Conservation (phyloP, 108 stramenopile species). For the Nitzschia inconspicua region DNA sequence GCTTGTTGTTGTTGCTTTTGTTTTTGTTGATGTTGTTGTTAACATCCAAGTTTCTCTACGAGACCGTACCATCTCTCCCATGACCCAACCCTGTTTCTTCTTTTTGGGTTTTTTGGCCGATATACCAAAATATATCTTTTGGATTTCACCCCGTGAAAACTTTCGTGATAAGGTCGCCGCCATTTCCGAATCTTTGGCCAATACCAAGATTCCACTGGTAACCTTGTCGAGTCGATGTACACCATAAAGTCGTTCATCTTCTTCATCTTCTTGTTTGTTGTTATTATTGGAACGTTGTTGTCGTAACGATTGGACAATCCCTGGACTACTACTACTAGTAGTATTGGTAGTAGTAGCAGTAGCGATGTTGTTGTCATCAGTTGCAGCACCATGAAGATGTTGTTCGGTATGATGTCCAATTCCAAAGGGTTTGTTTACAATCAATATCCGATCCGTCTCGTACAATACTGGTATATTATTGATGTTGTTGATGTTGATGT, state of each 20-base stretch:
- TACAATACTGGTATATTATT: slow-evolving; percentile 39
- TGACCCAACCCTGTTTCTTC: slow-evolving; percentile 81
- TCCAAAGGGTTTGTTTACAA: slow-evolving; percentile 62
- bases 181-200: slow-evolving; percentile 57
- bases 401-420: slow-evolving; percentile 65
- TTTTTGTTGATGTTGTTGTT: slow-evolving; percentile 20
- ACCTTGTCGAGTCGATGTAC: slow-evolving; percentile 79
- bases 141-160: slow-evolving; percentile 35
- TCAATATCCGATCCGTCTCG: slow-evolving; percentile 57
- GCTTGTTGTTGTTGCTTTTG: neutral
- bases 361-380: neutral
- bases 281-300: neutral
- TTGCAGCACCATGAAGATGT: neutral
- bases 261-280: slow-evolving; percentile 14
- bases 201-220: slow-evolving; percentile 74
- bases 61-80: slow-evolving; percentile 59
- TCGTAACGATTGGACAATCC: neutral
- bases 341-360: no score
- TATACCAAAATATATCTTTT: slow-evolving; percentile 61
- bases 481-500: neutral
- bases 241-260: slow-evolving; percentile 56
- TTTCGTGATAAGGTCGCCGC: slow-evolving; percentile 41
- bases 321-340: neutral
- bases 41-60: slow-evolving; percentile 75
- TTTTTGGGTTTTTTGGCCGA: slow-evolving; percentile 60